Conservation (phyloP, 176 grass and related monocot genomes). For the Cocos nucifera region DNA sequence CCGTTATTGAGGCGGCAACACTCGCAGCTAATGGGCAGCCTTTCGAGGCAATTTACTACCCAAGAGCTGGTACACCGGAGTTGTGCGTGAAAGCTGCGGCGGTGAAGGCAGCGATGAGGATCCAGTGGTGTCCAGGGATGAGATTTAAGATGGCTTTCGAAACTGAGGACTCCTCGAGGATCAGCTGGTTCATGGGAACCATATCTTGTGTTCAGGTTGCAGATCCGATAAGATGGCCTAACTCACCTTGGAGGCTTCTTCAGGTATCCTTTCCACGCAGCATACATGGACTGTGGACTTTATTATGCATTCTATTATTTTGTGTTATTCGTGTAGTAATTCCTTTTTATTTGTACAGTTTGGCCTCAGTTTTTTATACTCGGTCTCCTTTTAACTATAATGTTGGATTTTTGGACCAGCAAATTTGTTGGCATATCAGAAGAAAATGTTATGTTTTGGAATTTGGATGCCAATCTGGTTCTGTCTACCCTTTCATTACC, state of each 20-base stretch:
- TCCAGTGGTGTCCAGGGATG: conserved; percentile 14
- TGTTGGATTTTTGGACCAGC: too few species aligned
- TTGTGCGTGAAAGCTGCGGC: conserved; percentile 16
- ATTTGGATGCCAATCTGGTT: too few species aligned
- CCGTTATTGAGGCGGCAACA: conserved; percentile 14
- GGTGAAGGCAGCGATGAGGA: conserved; percentile 16
- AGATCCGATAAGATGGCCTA: conserved; percentile 15
- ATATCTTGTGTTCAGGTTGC: conserved; percentile 18
- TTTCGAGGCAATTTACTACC: conserved; percentile 15
- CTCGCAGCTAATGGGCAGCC: conserved; percentile 13
- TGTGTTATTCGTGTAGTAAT: too few species aligned
- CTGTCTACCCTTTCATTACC: too few species aligned
- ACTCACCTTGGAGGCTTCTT: conserved; percentile 17
- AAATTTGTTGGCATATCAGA: too few species aligned
- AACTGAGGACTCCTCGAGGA: conserved; percentile 14
- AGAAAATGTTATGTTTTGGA: too few species aligned
- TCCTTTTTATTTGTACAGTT: too few species aligned
- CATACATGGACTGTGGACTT: neutral
- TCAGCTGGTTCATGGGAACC: conserved; percentile 20
- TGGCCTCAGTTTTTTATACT: too few species aligned
- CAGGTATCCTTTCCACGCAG: conserved; percentile 5
- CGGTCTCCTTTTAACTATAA: too few species aligned
- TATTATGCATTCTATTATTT: neutral
- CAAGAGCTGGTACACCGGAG: conserved; percentile 12
- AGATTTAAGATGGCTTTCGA: conserved; percentile 23